These are phyloP conservation scores for Neofusicoccum umdonicola DNA, from an alignment of 2,329 filamentous ascomycete species.

Conservation along the genomic window DNA sequence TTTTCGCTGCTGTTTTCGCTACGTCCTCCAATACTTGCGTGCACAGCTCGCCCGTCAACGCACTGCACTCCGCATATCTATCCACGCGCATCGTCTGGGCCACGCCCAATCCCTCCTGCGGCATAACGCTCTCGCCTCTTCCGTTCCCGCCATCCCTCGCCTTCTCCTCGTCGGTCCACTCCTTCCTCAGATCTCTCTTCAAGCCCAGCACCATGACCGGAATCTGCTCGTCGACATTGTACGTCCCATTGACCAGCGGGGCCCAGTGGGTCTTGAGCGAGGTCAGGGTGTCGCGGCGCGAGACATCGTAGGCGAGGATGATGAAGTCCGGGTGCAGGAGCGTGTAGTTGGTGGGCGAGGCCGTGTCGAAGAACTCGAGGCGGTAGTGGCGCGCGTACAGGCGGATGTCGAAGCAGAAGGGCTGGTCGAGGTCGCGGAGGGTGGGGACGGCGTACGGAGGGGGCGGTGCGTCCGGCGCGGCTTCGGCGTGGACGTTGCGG, in stretches of 20 bases:
- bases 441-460: slow-evolving; percentile 39
- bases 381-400: slow-evolving; percentile 56
- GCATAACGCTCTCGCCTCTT: slow-evolving; percentile 46
- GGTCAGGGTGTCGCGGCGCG: slow-evolving; percentile 49
- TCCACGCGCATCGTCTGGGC: slow-evolving; percentile 62
- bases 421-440: slow-evolving; percentile 57
- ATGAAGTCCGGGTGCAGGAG: slow-evolving; percentile 54
- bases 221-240: slow-evolving; percentile 51
- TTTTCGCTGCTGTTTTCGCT: slow-evolving; percentile 57
- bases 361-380: slow-evolving; percentile 57
- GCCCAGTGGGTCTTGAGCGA: slow-evolving; percentile 49
- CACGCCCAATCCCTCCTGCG: slow-evolving; percentile 48
- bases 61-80: slow-evolving; percentile 62
- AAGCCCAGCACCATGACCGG: slow-evolving; percentile 60
- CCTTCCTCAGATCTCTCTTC: slow-evolving; percentile 55
- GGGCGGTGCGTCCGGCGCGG: slow-evolving; percentile 29
- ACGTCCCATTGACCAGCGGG: slow-evolving; percentile 48
- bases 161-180: slow-evolving; percentile 31
- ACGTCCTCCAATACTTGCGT: slow-evolving; percentile 61
- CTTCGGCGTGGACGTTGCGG: slow-evolving; percentile 27
- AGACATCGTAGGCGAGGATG: slow-evolving; percentile 59
- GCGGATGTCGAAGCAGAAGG: slow-evolving; percentile 58
- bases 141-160: background rate
- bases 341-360: slow-evolving; percentile 57
- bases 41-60: slow-evolving; percentile 59